Evolutionary conservation across 176 grass and related monocot species (phyloP), one percentile per base, ranked within the genome.

Genomic region (Neostapfia colusana): DNA sequence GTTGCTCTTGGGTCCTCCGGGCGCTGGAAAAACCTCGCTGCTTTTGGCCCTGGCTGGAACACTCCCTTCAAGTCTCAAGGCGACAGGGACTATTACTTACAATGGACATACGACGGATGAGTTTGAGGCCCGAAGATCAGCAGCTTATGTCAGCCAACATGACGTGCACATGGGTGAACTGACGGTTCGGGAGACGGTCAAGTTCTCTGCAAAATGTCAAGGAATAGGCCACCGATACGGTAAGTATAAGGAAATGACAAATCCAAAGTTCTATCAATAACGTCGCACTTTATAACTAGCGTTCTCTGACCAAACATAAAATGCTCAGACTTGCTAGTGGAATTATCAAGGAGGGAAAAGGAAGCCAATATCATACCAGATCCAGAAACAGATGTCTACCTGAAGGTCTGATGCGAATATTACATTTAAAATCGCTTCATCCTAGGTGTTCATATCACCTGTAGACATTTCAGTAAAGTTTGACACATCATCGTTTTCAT

Each of bases 341-440:
- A 96, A 65, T 43, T 96, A 34, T 85, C 87, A 26, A 88, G 89
- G 55, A 92, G 90, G 84, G 93, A 96, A 66, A 92, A 96, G 87
- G 89, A 82, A 39, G 87, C 80, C 83, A 86, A 85, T 35, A 92
- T 92, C 40, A 82, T 88, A 75, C 93, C 89, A 28, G 87, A 96
- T 78, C 87, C 90, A 48, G 93, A 96, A 68, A 56, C 83, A 20
- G 93, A 97, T 79, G 75, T 92, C 26, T 97, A 85, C 67, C 83
- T 97, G 82, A 97, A 96, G 93, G 92, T 96, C 48, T 65, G 43
- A 39, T 72, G 17, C 31, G 66, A 50, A 15, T 35, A 42, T 35
- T 48, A 26, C 23, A 71, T 61, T 26, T 45, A 7, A 39, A 63
- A 17, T 28, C 39, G 57, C 21, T 48, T 39, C 3, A 67, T 74